phyloP scores from a whole-genome alignment of 139 green algal species.

The Eudorina sp. region DNA sequence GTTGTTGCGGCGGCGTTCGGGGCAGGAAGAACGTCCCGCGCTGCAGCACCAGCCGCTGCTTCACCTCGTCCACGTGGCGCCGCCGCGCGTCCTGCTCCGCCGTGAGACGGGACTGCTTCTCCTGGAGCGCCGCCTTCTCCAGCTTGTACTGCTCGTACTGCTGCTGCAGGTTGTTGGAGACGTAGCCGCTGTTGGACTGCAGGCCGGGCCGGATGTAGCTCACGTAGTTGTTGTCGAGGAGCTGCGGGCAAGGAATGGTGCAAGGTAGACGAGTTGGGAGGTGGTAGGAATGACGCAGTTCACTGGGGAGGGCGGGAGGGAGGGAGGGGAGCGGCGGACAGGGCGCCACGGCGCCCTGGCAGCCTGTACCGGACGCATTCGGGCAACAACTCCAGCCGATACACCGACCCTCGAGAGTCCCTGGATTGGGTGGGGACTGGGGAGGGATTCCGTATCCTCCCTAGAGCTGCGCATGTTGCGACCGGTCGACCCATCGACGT shows the following conservation, averaged over 20 bases:
- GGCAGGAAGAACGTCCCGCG: constrained; percentile 15
- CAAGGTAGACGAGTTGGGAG: background rate
- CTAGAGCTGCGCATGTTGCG: too few species aligned
- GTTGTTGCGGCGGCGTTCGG: background rate
- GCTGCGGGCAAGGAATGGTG: background rate
- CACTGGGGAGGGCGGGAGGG: background rate
- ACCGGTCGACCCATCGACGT: too few species aligned
- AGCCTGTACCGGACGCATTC: too few species aligned
- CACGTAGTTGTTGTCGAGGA: constrained; percentile 31
- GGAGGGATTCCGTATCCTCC: too few species aligned
- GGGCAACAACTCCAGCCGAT: too few species aligned
- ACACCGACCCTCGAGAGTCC: too few species aligned
- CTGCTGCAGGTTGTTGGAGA: constrained; percentile 23
- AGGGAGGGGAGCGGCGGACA: background rate
- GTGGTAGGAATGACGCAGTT: background rate
- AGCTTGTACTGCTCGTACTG: constrained; percentile 45
- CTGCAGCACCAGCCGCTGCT: constrained; percentile 47
- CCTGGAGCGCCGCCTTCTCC: constrained; percentile 50
- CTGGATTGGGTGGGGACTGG: too few species aligned
- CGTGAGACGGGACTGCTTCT: constrained; percentile 59
- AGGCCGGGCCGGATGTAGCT: constrained; percentile 35
- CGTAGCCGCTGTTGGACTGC: constrained; percentile 9
- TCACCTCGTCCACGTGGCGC: constrained; percentile 56
- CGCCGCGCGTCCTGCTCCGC: constrained; percentile 67
- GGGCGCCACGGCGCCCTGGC: too few species aligned